Evolutionary conservation across 73 alveolate genomes (phyloP).

Genomic region (Stentor roeselii): DNA sequence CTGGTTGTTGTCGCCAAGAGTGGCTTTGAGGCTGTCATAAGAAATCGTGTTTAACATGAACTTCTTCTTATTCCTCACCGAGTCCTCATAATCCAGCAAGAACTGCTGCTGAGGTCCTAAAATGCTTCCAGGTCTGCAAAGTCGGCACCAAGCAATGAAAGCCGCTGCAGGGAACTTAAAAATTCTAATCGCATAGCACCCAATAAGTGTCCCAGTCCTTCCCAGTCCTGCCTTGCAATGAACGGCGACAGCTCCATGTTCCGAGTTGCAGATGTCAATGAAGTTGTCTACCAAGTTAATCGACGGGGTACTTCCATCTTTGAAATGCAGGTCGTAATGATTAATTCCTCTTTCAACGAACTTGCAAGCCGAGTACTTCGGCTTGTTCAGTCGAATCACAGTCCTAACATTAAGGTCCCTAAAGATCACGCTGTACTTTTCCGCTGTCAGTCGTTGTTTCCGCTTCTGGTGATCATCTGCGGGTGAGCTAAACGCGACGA

Average conservation of each 20-base stretch:
- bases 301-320: conserved; percentile 80
- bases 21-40: too few species aligned
- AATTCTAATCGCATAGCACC: conserved; percentile 79
- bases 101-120: conserved; percentile 79
- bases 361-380: conserved; percentile 44
- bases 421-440: conserved; percentile 70
- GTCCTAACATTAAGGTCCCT: conserved; percentile 51
- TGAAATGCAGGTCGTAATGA: conserved; percentile 63
- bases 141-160: conserved; percentile 77
- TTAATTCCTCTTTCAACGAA: conserved; percentile 61
- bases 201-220: conserved; percentile 87
- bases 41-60: too few species aligned
- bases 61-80: too few species aligned
- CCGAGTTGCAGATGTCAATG: conserved; percentile 52
- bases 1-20: too few species aligned
- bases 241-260: conserved; percentile 81
- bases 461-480: conserved; percentile 44
- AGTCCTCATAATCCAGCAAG: not conserved
- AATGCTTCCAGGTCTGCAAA: conserved; percentile 78
- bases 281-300: conserved; percentile 51
- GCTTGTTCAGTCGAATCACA: conserved; percentile 72
- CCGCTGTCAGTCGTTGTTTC: conserved; percentile 72
- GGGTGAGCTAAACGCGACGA: conserved; percentile 38
- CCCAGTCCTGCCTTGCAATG: conserved; percentile 94
- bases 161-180: conserved; percentile 71